Evolutionary conservation across 148 eudicot species (phyloP), one percentile per base, ranked within the genome.

Genomic region (Vaccinium vitisidaea): DNA sequence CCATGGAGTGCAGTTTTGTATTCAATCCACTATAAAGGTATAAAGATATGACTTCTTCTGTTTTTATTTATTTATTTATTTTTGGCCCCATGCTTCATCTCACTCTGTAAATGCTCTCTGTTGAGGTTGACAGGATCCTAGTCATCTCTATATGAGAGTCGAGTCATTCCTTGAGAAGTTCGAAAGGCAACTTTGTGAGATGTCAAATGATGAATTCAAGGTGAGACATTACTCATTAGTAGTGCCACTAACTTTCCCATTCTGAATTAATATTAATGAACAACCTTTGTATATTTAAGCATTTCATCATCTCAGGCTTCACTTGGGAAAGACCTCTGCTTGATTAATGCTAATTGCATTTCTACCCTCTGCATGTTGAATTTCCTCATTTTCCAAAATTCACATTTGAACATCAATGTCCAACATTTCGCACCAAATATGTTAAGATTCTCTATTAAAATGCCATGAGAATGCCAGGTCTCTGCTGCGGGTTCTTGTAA

Each of bases 121-220:
- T 63, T 84, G 77, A 82, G 56, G 49, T 80, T 52, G 80, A 85
- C 90, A 97, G 99, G 98, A 91, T 65, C 99, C 99, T 75, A 84
- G 87, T 71, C 88, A 95, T 84, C 90, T 97, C 82, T 96, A 95
- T 82, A 86, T 84, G 84, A 91, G 99, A 88, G 98, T 94, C n/a
- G 92, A 94, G 84, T 92, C 94, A 54, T 97, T 97, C 88, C 96
- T 97, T 56, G 87, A 89, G 84, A 89, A 87, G 90, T 95, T 93
- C 83, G 98, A 94, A 76, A 80, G 82, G 71, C 91, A 90, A 88
- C 93, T 97, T 80, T 92, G 90, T 84, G 95, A 92, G 82, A 90
- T 97, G 93, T 86, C 93, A 36, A 86, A 27, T 82, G 98, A 95
- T 48, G 98, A 95, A 87, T 97, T 93, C 78, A 90, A 91, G 95